phyloP scores from a whole-genome alignment of 2,329 filamentous ascomycete genomes.

The Talaromyces sp. region DNA sequence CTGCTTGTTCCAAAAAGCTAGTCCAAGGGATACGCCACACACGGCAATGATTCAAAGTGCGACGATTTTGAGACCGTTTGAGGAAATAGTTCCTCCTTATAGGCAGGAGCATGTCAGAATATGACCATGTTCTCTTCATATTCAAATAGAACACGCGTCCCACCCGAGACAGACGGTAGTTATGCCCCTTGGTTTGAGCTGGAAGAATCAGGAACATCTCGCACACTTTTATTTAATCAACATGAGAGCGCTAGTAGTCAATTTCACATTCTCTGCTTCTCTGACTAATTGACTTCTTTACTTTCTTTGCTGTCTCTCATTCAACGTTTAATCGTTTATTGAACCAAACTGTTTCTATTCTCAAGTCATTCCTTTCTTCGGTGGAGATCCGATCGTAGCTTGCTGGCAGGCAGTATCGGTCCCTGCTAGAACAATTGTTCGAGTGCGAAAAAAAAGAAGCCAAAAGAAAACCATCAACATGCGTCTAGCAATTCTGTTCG shows the following conservation, averaged over 20 bases:
- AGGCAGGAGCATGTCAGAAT: neutral
- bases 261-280: neutral
- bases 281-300: neutral
- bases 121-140: neutral
- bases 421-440: neutral
- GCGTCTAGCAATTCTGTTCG: neutral
- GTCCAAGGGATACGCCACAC: neutral
- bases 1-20: neutral
- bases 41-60: neutral
- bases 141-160: neutral
- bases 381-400: neutral
- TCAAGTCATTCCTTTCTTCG: neutral
- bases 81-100: neutral
- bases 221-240: conserved; percentile 2
- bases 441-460: neutral
- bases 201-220: neutral
- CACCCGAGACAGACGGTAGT: neutral
- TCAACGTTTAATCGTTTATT: neutral
- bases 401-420: conserved; percentile 1
- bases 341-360: neutral
- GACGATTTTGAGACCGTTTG: conserved; percentile 4
- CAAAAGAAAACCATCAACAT: neutral
- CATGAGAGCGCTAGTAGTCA: neutral
- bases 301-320: neutral
- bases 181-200: neutral